Base-by-base conservation (phyloP, 1,284 basidiomycete species). In the Moniliella sp. region DNA sequence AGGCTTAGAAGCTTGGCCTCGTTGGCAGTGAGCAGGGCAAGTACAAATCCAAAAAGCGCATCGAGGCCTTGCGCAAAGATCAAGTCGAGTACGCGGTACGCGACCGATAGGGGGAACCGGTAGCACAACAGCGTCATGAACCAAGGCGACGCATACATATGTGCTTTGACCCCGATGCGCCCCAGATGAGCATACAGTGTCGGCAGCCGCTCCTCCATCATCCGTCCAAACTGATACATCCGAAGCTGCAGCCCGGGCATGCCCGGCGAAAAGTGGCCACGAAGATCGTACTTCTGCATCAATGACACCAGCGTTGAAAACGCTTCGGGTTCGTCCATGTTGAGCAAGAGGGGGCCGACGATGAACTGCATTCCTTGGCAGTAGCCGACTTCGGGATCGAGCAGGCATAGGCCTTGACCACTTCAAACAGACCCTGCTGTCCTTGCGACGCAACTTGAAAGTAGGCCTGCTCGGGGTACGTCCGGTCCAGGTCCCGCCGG, bases 351-450 rank as follows among this genome's bases (percentile, higher is more conserved):
- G 15, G 88, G 79, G 0, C 88, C 91, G 2, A 86, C 86, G 33
- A 97, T 75, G 59, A 97, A 97, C 1, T 50, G 48, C 53, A 58
- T 58, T n/a, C 88, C 88, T 64, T 99, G 88, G 44, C 86, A 94
- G 54, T 97, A 99, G 2, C 88, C 88, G 11, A 93, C 86, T 61
- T 86, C 77, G 10, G 77, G 71, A 61, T 97, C 88, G 62, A 86
- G 84, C 69, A 97, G 57, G 17, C 84, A 91, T 94, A 97, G 5
- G 88, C 91, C 62, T 94, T 94, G 26, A 93, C 69, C 29, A 99
- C 86, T 59, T 93, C 93, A 67, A 86, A 93, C 7, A 27, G 26
- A 8, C 14, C 13, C 13, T 27, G 10, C 13, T 27, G 26, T 8
- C 26, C 26, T 14, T n/a, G n/a, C n/a, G n/a, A n/a, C n/a, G n/a